Evolutionary conservation across 805 yeast species (phyloP), one percentile per base, ranked within the genome.

Genomic region (Monosporozyma servazzii): DNA sequence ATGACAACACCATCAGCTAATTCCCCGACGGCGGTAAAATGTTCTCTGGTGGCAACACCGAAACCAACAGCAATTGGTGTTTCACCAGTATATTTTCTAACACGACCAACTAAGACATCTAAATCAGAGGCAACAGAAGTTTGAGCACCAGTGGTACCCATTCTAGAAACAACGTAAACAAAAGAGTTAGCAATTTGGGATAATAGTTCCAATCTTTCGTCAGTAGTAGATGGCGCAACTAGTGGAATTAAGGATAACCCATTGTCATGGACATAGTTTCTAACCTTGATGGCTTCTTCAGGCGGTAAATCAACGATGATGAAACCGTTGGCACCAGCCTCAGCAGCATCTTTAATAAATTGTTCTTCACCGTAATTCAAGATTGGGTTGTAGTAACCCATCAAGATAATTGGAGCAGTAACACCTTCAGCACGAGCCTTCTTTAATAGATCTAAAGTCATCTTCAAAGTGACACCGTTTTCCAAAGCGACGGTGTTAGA

Each of bases 371-470:
- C 99, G 66, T 84, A 91, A 58, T 78, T 83, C 66, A 88, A 68
- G 57, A 93, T 81, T 15, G 99, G 99, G 71, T 93, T 93, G 73
- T 88, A 93, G 77, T 93, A 93, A 53, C 99, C 99, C 99, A 93
- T 93, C 50, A 93, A 77, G 45, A 93, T 76, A 51, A 93, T 78
- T 20, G 99, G 99, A 18, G 90, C 80, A 40, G 86, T 80, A 51
- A 93, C 88, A 52, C 99, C 98, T 33, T 75, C 78, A 5, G 70
- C 71, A 71, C 99, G 80, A 31, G 98, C 97, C 58, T 78, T 65
- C 53, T 73, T 70, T 25, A 93, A 87, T 45, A 88, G 65, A 15
- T 86, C 89, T 54, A 93, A 71, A 57, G 88, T 82, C 62, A 75
- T 74, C 7, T 72, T 66, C 56, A 88, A 81, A 30, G 88, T 84